These are phyloP conservation scores for Fraxinus sp. DNA, from an alignment of 305 asterid genomes.

Conservation along the genomic window DNA sequence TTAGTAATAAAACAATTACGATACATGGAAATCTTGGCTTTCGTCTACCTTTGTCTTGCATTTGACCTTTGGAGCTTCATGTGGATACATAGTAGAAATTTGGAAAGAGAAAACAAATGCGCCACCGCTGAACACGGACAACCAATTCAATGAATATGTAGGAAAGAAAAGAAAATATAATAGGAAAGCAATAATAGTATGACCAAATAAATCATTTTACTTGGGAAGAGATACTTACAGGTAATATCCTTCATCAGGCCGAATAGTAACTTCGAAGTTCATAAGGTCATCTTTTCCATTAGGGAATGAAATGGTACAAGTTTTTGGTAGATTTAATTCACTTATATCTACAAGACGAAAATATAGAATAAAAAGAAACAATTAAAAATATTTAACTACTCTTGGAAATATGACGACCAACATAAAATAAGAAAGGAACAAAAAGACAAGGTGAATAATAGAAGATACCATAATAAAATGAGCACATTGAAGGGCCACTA, in stretches of 20 bases:
- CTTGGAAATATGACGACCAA: neutral
- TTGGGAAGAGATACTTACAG: constrained; percentile 43
- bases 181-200: neutral
- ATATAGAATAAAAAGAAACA: constrained; percentile 13
- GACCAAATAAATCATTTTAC: neutral
- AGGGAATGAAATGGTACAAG: constrained; percentile 83
- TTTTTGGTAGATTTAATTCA: constrained; percentile 81
- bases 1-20: neutral
- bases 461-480: neutral
- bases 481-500: constrained; percentile 14
- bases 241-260: constrained; percentile 94
- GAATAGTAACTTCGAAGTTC: constrained; percentile 94
- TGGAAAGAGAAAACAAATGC: constrained; percentile 77
- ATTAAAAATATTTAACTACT: neutral
- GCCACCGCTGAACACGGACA: constrained; percentile 58
- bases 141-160: constrained; percentile 20
- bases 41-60: constrained; percentile 90
- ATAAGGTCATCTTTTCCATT: constrained; percentile 94
- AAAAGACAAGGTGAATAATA: neutral
- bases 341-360: constrained; percentile 62
- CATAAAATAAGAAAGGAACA: neutral
- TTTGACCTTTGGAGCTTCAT: constrained; percentile 95
- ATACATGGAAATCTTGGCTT: neutral
- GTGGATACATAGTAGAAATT: constrained; percentile 87
- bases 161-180: neutral